These are phyloP conservation scores for Pelargonium exstipulatum DNA, from an alignment of 441 rosid genomes.

Conservation along the genomic window DNA sequence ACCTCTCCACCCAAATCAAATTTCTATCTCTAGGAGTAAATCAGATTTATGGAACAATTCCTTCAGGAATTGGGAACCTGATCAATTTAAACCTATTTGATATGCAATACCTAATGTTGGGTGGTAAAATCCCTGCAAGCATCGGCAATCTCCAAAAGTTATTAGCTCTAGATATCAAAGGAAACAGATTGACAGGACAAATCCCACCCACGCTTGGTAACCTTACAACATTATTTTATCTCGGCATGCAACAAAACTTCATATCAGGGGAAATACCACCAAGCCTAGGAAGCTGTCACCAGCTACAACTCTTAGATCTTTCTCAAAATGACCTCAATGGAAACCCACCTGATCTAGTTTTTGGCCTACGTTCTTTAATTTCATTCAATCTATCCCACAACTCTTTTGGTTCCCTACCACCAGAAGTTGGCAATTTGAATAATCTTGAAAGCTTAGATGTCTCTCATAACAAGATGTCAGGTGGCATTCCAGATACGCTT, in stretches of 20 bases:
- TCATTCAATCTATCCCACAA: conserved; percentile 12
- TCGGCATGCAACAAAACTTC: conserved; percentile 18
- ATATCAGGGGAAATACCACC: conserved; percentile 35
- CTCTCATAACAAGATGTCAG: conserved; percentile 13
- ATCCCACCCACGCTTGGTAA: conserved; percentile 38
- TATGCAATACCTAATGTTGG: conserved; percentile 20
- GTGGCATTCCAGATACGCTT: conserved; percentile 18
- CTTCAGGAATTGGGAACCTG: conserved; percentile 1
- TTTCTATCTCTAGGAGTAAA: not conserved
- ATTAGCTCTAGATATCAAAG: conserved; percentile 12
- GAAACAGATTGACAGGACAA: conserved; percentile 28
- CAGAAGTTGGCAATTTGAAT: conserved; percentile 13
- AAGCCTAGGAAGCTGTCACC: conserved; percentile 27
- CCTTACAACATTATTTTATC: conserved; percentile 12
- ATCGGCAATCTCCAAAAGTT: conserved; percentile 29
- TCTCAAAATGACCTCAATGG: conserved; percentile 29
- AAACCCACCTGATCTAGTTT: conserved; percentile 27
- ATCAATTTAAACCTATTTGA: conserved; percentile 16
- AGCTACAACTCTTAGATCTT: conserved; percentile 19
- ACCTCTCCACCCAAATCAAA: not conserved
- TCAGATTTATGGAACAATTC: conserved; percentile 6
- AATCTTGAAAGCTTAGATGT: conserved; percentile 5
- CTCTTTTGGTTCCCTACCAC: conserved; percentile 17
- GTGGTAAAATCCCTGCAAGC: not conserved
- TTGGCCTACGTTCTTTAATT: conserved; percentile 23